Evolutionary conservation across 345 rosid genomes (phyloP).

Genomic region (Eucalyptus tenuipes): DNA sequence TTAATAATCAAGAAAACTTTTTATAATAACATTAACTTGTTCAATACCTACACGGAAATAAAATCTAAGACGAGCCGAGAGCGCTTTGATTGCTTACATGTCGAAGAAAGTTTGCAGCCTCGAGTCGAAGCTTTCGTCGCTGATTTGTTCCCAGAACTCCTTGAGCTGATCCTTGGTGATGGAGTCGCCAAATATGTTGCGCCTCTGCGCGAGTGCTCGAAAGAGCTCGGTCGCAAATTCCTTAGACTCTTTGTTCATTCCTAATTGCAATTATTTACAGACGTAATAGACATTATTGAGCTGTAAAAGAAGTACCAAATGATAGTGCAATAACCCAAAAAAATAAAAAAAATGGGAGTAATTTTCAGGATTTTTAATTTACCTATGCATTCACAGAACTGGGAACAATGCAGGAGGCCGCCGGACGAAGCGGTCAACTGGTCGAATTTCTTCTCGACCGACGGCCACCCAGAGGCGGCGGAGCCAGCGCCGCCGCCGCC

Average conservation of each 20-base stretch:
- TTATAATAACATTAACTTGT: neutral
- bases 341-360: neutral
- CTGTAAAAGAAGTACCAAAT: neutral
- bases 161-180: conserved; percentile 58
- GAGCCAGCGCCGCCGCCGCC: conserved; percentile 13
- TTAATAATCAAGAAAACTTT: neutral
- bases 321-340: neutral
- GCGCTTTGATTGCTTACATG: conserved; percentile 28
- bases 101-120: conserved; percentile 83
- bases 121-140: conserved; percentile 85
- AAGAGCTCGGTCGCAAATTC: conserved; percentile 78
- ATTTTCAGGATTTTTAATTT: neutral
- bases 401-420: conserved; percentile 47
- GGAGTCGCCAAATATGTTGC: conserved; percentile 44
- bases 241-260: conserved; percentile 80
- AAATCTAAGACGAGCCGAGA: neutral
- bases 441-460: conserved; percentile 54
- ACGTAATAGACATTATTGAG: neutral
- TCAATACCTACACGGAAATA: neutral
- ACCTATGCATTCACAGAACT: conserved; percentile 87
- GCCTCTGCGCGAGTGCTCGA: conserved; percentile 57
- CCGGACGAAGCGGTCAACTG: conserved; percentile 36
- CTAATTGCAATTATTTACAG: conserved; percentile 5
- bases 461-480: conserved; percentile 45
- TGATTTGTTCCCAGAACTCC: conserved; percentile 66